Percentiles rank a stretch among this genome's conserved stretches.
These are phyloP conservation scores for Mycena floridula DNA, from an alignment of 768 basidiomycete species.

Conservation along the genomic window DNA sequence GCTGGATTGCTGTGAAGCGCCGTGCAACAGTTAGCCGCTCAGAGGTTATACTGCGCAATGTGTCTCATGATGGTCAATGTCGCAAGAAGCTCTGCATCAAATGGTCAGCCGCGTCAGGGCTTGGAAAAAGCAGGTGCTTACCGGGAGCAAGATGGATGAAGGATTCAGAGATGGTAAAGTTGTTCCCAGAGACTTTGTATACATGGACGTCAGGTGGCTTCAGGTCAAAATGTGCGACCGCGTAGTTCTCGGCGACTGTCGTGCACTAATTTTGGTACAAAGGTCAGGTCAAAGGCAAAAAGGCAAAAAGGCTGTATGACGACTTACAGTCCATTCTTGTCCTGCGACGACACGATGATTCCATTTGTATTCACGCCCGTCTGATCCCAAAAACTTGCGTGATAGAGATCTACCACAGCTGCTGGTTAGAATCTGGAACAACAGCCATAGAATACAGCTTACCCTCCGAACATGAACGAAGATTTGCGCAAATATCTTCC, in stretches of 20 bases:
- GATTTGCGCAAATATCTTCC: conserved; percentile 59
- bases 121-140: conserved; percentile 19
- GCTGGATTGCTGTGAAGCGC: too few relatives aligned
- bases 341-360: conserved; percentile 43
- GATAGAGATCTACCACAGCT: conserved; percentile 46
- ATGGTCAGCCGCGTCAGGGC: not conserved
- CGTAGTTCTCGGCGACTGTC: conserved; percentile 39
- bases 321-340: conserved; percentile 74
- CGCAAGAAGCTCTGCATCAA: conserved; percentile 44
- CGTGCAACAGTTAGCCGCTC: too few relatives aligned
- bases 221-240: conserved; percentile 64
- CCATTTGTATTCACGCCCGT: conserved; percentile 72
- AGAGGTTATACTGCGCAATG: conserved; percentile 46
- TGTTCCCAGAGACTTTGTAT: conserved; percentile 61
- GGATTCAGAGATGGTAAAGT: conserved; percentile 51
- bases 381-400: conserved; percentile 61
- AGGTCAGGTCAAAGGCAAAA: not conserved
- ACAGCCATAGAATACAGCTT: conserved; percentile 18
- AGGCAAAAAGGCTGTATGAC: conserved; percentile 5
- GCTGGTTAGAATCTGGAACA: not conserved
- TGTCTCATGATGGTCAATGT: conserved; percentile 61
- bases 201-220: conserved; percentile 46
- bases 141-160: conserved; percentile 49
- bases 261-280: conserved; percentile 54
- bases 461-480: conserved; percentile 68